Evolutionary conservation across 2,329 filamentous ascomycete genomes (phyloP), one percentile per base, ranked within the genome.

Genomic region (Trichoderma afroharzianum): DNA sequence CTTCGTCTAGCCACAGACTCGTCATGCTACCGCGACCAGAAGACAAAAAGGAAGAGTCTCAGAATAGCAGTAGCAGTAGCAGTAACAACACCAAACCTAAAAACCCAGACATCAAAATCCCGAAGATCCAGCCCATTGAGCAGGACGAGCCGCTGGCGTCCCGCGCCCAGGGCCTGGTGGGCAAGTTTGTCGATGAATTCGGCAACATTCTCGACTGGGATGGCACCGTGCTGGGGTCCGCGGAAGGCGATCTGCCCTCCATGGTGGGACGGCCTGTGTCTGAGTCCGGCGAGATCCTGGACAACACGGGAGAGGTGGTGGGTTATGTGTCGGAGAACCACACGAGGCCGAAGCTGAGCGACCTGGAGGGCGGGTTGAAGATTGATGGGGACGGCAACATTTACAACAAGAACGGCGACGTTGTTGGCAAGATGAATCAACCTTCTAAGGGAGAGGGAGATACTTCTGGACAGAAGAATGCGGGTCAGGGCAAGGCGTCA

Each of bases 221-320:
- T 15, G 86, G 85, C 8, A 83, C 82, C 43, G 85, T 88, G 4
- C 81, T 88, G 3, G 87, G 86, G 39, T 83, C 85, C 55, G 86
- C 84, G 6, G 84, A 84, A 6, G 87, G 87, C 7, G 87, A 88
- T 76, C 79, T 88, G 28, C 87, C 87, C 4, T 83, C 85, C 61
- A 88, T 88, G 83, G 81, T 88, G 6, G 87, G 86, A 36, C 80
- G 83, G 53, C 81, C 81, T 57, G 84, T 88, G 1, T 79, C 82
- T 9, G 77, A 80, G 3, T 80, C 81, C 24, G 86, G 86, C 18
- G 82, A 87, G 73, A 78, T 88, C 4, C 91, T 95, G 9, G 93
- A 95, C 73, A 88, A 91, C 72, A 92, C 95, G 73, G 93, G 93
- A 30, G 92, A 95, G 72, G 90, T 95, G 30, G 86, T 91, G 72